phyloP scores from a whole-genome alignment of 306 rosid genomes.

The Malus domestica region DNA sequence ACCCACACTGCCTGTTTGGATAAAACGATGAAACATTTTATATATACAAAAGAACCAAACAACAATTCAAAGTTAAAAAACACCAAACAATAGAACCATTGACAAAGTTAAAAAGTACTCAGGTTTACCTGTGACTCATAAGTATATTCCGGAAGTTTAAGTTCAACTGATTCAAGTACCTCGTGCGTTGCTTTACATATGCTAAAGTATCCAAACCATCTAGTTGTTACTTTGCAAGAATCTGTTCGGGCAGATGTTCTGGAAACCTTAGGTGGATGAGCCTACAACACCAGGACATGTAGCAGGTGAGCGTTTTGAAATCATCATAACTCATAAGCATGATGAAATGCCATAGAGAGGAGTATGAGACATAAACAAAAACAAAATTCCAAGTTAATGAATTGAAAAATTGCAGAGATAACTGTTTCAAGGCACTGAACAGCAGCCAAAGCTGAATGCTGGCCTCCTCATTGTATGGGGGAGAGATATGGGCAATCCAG shows the following conservation, averaged over 20 bases:
- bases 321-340: slow-evolving; percentile 4
- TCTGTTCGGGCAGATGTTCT: slow-evolving; percentile 58
- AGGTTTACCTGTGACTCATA: slow-evolving; percentile 65
- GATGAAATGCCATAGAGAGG: neutral
- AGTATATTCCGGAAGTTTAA: slow-evolving; percentile 67
- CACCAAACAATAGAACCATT: neutral
- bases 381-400: neutral
- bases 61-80: neutral
- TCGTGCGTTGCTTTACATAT: slow-evolving; percentile 56
- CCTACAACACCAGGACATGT: slow-evolving; percentile 36
- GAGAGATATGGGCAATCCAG: no score
- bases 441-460: no score
- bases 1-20: slow-evolving; percentile 82
- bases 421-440: neutral
- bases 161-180: slow-evolving; percentile 63
- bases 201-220: slow-evolving; percentile 82
- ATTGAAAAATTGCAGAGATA: neutral
- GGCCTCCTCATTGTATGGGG: no score
- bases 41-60: neutral
- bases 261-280: slow-evolving; percentile 52
- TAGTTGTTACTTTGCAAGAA: slow-evolving; percentile 69
- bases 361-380: neutral
- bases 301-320: slow-evolving; percentile 6
- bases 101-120: neutral
- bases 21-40: slow-evolving; percentile 8